Conservation (phyloP, 2,329 filamentous ascomycete genomes). For the Fusarium dlaminii region DNA sequence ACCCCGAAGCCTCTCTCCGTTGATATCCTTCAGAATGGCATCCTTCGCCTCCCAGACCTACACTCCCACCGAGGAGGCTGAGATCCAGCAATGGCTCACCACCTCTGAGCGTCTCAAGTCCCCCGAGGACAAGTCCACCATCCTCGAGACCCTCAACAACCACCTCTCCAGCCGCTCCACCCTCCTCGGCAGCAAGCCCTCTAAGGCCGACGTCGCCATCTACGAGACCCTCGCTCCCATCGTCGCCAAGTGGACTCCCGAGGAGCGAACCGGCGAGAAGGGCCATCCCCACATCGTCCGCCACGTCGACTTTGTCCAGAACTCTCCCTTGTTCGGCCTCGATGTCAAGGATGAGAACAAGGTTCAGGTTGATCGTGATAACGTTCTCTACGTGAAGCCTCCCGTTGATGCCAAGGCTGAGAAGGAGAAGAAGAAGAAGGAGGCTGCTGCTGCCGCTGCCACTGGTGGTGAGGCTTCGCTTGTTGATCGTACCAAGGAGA, state of each 20-base stretch:
- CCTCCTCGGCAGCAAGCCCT: conserved; percentile 88
- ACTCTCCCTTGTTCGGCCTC: conserved; percentile 78
- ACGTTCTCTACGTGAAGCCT: conserved; percentile 88
- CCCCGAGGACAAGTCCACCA: conserved; percentile 68
- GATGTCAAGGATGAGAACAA: conserved; percentile 77
- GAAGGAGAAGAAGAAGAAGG: conserved; percentile 99
- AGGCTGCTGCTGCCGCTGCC: conserved; percentile 65
- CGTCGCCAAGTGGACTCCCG: conserved; percentile 81
- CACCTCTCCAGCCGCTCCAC: conserved; percentile 91
- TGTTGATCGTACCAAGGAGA: conserved; percentile 69
- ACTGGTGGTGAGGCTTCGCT: conserved; percentile 61
- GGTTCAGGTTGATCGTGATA: conserved; percentile 79
- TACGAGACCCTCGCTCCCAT: conserved; percentile 81
- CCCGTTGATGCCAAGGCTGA: conserved; percentile 91
- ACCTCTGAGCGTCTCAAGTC: conserved; percentile 73
- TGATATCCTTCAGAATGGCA: conserved; percentile 63
- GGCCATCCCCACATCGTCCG: conserved; percentile 92
- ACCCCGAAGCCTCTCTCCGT: conserved; percentile 49
- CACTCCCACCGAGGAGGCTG: conserved; percentile 80
- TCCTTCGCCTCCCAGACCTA: conserved; percentile 75
- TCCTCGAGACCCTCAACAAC: conserved; percentile 82
- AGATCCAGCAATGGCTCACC: conserved; percentile 89
- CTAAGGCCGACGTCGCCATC: conserved; percentile 83
- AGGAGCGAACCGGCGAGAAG: conserved; percentile 89
- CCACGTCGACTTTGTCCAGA: conserved; percentile 94